Percentiles rank a stretch among this genome's conserved stretches.
These are phyloP conservation scores for Colletotrichum truncatum DNA, from an alignment of 2,329 filamentous ascomycete genomes.

Conservation along the genomic window DNA sequence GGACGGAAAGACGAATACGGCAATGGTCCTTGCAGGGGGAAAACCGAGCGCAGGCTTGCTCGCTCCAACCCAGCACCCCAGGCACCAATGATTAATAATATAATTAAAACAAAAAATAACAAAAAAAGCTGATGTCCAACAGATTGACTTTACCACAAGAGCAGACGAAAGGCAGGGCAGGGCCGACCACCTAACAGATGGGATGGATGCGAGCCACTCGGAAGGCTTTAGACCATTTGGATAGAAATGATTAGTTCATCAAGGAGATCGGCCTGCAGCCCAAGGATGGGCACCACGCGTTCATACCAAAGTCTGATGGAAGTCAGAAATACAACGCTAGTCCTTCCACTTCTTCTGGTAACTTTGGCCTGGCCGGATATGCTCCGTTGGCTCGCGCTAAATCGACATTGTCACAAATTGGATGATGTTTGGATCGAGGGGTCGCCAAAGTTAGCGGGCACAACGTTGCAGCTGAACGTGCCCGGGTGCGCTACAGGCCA, in stretches of 20 bases:
- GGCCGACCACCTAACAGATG: neutral
- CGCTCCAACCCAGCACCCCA: neutral
- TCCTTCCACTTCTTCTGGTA: neutral
- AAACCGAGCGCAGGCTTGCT: neutral
- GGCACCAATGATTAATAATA: too few relatives aligned
- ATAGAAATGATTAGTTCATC: neutral
- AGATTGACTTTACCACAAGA: neutral
- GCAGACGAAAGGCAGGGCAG: neutral
- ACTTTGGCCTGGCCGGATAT: neutral
- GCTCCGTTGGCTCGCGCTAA: neutral
- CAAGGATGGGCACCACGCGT: neutral
- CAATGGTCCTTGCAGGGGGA: neutral
- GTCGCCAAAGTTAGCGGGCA: neutral
- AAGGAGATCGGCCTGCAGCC: neutral
- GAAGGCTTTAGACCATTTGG: neutral
- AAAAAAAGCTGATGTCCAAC: neutral
- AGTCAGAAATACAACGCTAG: neutral
- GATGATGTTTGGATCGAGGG: neutral
- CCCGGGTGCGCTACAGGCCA: neutral
- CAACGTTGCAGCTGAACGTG: neutral
- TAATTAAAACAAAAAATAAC: too few relatives aligned
- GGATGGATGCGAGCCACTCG: neutral
- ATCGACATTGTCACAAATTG: neutral
- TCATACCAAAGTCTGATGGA: neutral
- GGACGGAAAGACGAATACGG: neutral